Base-by-base conservation (phyloP, 2,329 filamentous ascomycete species). In the Paecilomyces variotii region DNA sequence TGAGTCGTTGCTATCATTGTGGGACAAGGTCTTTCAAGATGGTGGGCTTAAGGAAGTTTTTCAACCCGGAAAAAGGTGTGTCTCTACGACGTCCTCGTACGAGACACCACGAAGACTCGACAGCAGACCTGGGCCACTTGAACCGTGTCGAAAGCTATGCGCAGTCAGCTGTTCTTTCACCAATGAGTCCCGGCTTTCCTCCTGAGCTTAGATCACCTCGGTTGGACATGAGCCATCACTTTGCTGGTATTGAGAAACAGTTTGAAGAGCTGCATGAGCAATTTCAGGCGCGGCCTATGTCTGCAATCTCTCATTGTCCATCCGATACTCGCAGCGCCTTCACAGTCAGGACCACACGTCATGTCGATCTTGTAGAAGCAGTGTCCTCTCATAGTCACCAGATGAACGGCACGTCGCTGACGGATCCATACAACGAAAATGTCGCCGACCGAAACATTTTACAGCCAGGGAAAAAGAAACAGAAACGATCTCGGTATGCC, bases 371-470 rank as follows among this genome's bases (percentile, higher is more conserved):
- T 32, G 62, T 76, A 24, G 73, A 75, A 59, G 74, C 75, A 45
- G 39, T 19, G 11, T 57, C 69, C n/a, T 65, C 68, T 0, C 70
- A 75, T 54, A 67, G 66, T 4, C 62, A 68, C 35, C 71, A 66
- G 35, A 62, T 65, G 28, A 58, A 59, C 53, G 51, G 65, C n/a
- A 61, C 51, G 12, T 57, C 64, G 9, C 60, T 71, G 28, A 66
- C 64, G 4, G 68, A 65, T 19, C 71, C 71, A 10, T 77, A 74
- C 61, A 77, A 77, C 53, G 75, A 77, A 64, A 73, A 77, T 62
- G 67, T 77, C 56, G 75, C 75, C 4, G 75, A 77, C 59, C 72
- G 75, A 26, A 77, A 77, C 56, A 74, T 76, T 73, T 7, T 68
- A 68, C 45, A 63, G 63, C 3, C 65, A 67, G 54, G 58, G 62